A percentile compares a stretch with the other conserved stretches of the same genome.
Conservation (phyloP, 129 eudicot genomes). For the Pittosporum tobira region DNA sequence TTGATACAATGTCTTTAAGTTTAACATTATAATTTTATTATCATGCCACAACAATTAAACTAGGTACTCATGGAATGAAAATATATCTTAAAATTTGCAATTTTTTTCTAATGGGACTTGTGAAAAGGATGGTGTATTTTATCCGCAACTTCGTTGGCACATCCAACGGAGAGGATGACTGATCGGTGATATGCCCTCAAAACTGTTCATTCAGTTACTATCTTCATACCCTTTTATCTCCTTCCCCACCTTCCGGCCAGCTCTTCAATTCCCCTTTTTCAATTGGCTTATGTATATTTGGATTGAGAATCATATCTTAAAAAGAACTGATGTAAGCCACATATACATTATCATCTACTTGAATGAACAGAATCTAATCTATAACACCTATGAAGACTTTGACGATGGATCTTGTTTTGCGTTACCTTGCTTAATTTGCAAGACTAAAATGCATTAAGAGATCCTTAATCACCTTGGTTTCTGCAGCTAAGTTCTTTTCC, state of each 20-base stretch:
- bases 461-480: not conserved
- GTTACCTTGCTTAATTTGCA: not conserved
- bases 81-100: no score
- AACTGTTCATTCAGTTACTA: constrained; percentile 17
- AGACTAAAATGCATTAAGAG: not conserved
- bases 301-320: constrained; percentile 14
- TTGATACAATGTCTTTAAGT: no score
- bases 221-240: not conserved
- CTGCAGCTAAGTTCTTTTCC: not conserved
- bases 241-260: not conserved
- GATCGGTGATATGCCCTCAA: constrained; percentile 4
- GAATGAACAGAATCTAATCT: constrained; percentile 5
- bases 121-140: no score
- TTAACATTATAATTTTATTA: no score
- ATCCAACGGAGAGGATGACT: not conserved
- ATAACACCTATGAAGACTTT: not conserved
- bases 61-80: no score
- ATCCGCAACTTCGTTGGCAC: not conserved
- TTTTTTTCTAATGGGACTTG: no score
- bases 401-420: no score
- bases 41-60: no score
- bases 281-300: not conserved
- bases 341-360: constrained; percentile 14
- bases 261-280: not conserved
- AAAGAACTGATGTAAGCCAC: constrained; percentile 15